Percentiles rank a stretch among this genome's conserved stretches.
Evolutionary conservation across 2,329 filamentous ascomycete species (phyloP).

Genomic region (Fusarium algeriense): DNA sequence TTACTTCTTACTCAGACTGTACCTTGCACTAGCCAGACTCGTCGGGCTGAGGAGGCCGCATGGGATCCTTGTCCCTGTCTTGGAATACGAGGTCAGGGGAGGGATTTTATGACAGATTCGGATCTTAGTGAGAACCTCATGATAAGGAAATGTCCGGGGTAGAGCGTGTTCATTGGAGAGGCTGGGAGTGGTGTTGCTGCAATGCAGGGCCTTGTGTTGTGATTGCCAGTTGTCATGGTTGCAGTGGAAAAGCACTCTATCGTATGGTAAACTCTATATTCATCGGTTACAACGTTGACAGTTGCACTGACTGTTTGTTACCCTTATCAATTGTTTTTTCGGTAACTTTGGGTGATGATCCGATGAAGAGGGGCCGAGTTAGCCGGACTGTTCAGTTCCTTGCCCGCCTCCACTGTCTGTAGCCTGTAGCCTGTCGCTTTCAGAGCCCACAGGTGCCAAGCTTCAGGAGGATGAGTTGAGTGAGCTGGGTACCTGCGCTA

Average conservation of each 20-base stretch:
- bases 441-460: too few relatives aligned
- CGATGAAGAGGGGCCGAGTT: conserved; percentile 23
- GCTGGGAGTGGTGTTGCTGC: background rate
- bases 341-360: conserved; percentile 1
- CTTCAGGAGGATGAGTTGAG: background rate
- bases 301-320: background rate
- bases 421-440: too few relatives aligned
- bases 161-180: background rate
- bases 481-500: conserved; percentile 23
- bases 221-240: background rate
- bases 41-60: conserved; percentile 19
- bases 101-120: conserved; percentile 21
- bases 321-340: background rate
- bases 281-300: background rate
- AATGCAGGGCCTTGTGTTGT: background rate
- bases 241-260: background rate
- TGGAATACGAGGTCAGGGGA: conserved; percentile 23
- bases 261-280: background rate
- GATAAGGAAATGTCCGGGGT: conserved; percentile 26
- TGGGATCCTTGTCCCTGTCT: conserved; percentile 12
- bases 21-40: conserved; percentile 29
- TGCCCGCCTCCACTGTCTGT: too few relatives aligned
- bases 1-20: conserved; percentile 10
- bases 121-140: conserved; percentile 23
- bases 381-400: background rate